Evolutionary conservation across 2,329 filamentous ascomycete genomes (phyloP), one percentile per base, ranked within the genome.

Genomic region (Tolypocladium cylindrosporum): DNA sequence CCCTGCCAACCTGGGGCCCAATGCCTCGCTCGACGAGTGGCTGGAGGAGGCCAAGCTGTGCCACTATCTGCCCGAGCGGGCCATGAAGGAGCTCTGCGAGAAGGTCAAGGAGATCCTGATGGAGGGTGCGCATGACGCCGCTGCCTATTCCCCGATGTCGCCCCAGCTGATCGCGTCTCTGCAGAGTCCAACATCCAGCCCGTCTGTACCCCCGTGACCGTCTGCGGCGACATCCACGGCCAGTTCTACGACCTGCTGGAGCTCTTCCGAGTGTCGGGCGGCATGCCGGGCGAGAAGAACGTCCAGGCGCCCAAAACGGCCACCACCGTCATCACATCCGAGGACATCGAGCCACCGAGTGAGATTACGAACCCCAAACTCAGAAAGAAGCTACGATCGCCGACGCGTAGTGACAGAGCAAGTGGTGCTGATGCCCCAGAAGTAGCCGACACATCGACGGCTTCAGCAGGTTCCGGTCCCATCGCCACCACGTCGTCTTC

Each of bases 31-130:
- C 40, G 91, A 97, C 72, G 92, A 97, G 77, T 99, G 94, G 94
- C 82, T 99, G 39, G 90, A 94, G 71, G 90, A 95, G 74, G 94
- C 94, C 51, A 97, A 96, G 75, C 89, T 94, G 74, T 97, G 94
- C 77, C 94, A 96, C 73, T 97, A 97, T 73, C 83, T 99, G 56
- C 94, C 94, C 55, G 94, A 99, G 76, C 78, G 87, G 61, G 91
- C 95, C 69, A 99, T 99, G 94, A 99, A 99, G 81, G 90, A 96
- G 74, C 82, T 99, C 54, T 99, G 94, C 73, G 94, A 99, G 78
- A 96, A 96, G 71, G 94, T 97, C 61, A 99, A 99, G 79, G 94
- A 97, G 76, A 95, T 91, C 64, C 82, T 99, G 68, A 99, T 99
- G 94, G 94, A 99, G 81, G 91, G 91, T 94, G 72, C 64, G 68